Percentiles rank a stretch among this genome's conserved stretches.
Conservation (phyloP, 1,284 basidiomycete genomes). For the Ustilago xerochloae region DNA sequence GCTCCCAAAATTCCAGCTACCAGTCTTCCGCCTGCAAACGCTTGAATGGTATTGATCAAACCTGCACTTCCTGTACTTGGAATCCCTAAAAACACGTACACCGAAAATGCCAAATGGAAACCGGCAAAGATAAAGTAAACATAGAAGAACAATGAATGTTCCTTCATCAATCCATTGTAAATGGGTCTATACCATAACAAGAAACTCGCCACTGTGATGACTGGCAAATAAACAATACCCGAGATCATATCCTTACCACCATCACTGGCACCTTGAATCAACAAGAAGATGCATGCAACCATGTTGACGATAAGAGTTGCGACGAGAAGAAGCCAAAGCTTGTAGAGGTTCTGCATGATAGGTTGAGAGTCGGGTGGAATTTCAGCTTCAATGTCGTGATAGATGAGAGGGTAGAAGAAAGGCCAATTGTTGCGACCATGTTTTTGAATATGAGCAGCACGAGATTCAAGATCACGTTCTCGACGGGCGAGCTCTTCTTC, state of each 20-base stretch:
- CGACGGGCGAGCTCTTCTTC: constrained; percentile 83
- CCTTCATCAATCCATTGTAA: constrained; percentile 97
- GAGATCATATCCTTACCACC: constrained; percentile 82
- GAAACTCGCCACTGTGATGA: constrained; percentile 85
- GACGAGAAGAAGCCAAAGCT: constrained; percentile 70
- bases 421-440: constrained; percentile 92
- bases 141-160: constrained; percentile 72
- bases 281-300: constrained; percentile 86
- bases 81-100: constrained; percentile 70
- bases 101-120: constrained; percentile 88
- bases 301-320: constrained; percentile 87
- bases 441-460: constrained; percentile 77
- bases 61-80: constrained; percentile 89
- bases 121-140: constrained; percentile 74
- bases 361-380: constrained; percentile 84
- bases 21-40: constrained; percentile 36
- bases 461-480: constrained; percentile 75
- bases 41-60: constrained; percentile 88
- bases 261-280: constrained; percentile 79
- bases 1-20: constrained; percentile 74
- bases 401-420: constrained; percentile 89
- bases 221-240: constrained; percentile 79
- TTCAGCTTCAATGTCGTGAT: constrained; percentile 88
- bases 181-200: constrained; percentile 87
- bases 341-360: constrained; percentile 79